A percentile compares a stretch with the other conserved stretches of the same genome.
These are phyloP conservation scores for Cercospora sp. DNA, from an alignment of 2,329 filamentous ascomycete species.

Conservation along the genomic window DNA sequence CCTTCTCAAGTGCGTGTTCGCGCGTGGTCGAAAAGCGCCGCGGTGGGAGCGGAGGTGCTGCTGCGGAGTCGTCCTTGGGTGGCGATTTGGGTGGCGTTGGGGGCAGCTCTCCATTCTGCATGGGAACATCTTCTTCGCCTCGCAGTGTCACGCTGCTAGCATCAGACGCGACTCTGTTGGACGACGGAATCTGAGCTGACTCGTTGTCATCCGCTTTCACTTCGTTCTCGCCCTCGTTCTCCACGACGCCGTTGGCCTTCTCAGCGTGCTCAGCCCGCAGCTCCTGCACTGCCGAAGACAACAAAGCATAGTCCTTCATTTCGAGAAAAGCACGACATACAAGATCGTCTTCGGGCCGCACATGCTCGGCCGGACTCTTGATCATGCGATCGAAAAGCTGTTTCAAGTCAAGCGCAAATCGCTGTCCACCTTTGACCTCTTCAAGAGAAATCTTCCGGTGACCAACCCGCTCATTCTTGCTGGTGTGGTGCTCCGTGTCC, in stretches of 20 bases:
- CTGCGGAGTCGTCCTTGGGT: conserved; percentile 39
- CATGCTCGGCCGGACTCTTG: conserved; percentile 31
- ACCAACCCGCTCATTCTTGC: conserved; percentile 72
- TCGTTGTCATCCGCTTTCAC: background rate
- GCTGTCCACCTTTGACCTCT: conserved; percentile 40
- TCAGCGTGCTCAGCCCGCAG: conserved; percentile 17
- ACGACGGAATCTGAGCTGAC: background rate
- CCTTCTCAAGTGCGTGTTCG: conserved; percentile 46
- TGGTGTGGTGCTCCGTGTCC: conserved; percentile 62
- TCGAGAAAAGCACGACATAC: conserved; percentile 40
- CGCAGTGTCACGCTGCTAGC: conserved; percentile 34
- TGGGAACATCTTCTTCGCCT: conserved; percentile 27
- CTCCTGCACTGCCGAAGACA: conserved; percentile 23
- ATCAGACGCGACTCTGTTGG: conserved; percentile 12
- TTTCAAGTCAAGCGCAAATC: conserved; percentile 39
- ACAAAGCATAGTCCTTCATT: conserved; percentile 31
- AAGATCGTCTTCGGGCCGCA: conserved; percentile 39
- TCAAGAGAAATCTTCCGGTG: conserved; percentile 58
- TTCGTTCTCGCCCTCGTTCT: background rate
- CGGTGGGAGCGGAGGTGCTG: conserved; percentile 55
- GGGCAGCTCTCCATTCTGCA: conserved; percentile 27
- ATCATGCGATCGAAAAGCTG: conserved; percentile 42
- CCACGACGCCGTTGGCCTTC: background rate
- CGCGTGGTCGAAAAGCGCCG: conserved; percentile 31
- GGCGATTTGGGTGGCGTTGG: conserved; percentile 37